A percentile compares a stretch with the other conserved stretches of the same genome.
Conservation (phyloP, 1,284 basidiomycete genomes). For the Ceratobasidium sp. region DNA sequence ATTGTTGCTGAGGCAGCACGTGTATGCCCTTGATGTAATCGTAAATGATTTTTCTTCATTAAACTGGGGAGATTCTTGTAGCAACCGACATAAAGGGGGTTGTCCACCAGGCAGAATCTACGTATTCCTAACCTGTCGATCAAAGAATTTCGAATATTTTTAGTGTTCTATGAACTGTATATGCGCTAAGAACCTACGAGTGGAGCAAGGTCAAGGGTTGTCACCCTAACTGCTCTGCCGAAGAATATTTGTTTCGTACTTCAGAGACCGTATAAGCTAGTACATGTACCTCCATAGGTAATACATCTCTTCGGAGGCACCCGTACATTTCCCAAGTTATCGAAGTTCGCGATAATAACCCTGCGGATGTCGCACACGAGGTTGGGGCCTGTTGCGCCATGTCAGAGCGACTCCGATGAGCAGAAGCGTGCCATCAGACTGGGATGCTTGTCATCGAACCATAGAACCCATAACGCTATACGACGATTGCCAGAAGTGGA, state of each 20-base stretch:
- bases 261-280: not conserved
- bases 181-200: no score
- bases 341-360: not conserved
- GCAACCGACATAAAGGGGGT: not conserved
- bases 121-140: not conserved
- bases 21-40: conserved; percentile 34
- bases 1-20: conserved; percentile 27
- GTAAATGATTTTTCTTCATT: conserved; percentile 21
- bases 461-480: conserved; percentile 11
- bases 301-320: conserved; percentile 4
- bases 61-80: not conserved
- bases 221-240: not conserved
- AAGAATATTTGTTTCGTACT: not conserved
- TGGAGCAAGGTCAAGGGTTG: not conserved
- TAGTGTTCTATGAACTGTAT: not conserved
- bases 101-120: not conserved
- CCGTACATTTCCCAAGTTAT: conserved; percentile 1
- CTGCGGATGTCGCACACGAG: conserved; percentile 4
- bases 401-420: conserved; percentile 26
- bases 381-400: conserved; percentile 7
- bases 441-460: conserved; percentile 20
- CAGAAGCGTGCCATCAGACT: conserved; percentile 14
- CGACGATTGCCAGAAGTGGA: conserved; percentile 18
- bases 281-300: not conserved
- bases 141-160: not conserved